Evolutionary conservation across 257 asterid species (phyloP).

Genomic region (Gentiana dahurica): DNA sequence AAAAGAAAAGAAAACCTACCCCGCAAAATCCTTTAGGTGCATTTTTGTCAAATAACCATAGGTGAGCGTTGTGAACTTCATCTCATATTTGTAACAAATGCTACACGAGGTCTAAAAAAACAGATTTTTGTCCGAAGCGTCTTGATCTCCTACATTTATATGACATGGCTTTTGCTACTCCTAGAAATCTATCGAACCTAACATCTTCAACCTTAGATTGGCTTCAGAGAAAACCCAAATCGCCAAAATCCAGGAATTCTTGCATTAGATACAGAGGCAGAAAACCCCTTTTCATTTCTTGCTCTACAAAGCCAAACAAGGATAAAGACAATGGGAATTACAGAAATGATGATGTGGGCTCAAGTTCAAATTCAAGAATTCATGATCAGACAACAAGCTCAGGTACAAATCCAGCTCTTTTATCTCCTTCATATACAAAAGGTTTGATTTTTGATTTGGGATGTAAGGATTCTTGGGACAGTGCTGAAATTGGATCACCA

Average conservation of each 20-base stretch:
- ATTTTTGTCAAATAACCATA: no score
- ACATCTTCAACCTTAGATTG: slow-evolving; percentile 23
- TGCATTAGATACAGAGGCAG: slow-evolving; percentile 12
- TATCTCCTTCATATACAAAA: slow-evolving; percentile 40
- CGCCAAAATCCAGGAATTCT: background rate
- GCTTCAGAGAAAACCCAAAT: slow-evolving; percentile 20
- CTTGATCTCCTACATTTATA: slow-evolving; percentile 1
- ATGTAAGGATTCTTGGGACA: slow-evolving; percentile 53
- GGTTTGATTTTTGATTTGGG: slow-evolving; percentile 74
- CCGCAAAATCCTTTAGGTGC: no score
- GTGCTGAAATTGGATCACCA: slow-evolving; percentile 73
- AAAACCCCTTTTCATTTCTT: slow-evolving; percentile 26
- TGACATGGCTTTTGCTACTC: slow-evolving; percentile 8
- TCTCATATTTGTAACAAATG: no score
- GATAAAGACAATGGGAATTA: slow-evolving; percentile 29
- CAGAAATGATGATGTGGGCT: slow-evolving; percentile 16
- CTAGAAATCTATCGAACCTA: slow-evolving; percentile 12
- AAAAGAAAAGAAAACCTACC: no score
- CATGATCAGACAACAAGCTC: slow-evolving; percentile 21
- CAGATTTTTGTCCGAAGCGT: background rate
- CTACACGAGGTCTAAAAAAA: no score
- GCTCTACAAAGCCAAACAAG: slow-evolving; percentile 51
- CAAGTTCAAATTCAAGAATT: slow-evolving; percentile 21
- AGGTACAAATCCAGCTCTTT: slow-evolving; percentile 13
- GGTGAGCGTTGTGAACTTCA: no score